These are phyloP conservation scores for Raffaelea arxii DNA, from an alignment of 2,329 filamentous ascomycete species.

Conservation along the genomic window DNA sequence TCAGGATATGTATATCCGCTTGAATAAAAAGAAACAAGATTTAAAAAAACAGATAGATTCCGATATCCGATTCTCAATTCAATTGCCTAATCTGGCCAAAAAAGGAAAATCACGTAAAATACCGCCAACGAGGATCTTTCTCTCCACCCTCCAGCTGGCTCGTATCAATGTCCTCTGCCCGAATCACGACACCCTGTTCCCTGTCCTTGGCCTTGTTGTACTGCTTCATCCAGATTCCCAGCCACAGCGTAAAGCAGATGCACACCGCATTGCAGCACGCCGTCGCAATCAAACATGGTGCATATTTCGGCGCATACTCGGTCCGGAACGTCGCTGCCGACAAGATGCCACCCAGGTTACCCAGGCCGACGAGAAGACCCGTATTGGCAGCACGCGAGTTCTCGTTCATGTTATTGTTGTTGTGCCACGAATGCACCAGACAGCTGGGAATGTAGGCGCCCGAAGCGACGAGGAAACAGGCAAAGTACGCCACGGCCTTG, in stretches of 20 bases:
- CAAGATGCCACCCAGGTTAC: slow-evolving; percentile 14
- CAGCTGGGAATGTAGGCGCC: slow-evolving; percentile 12
- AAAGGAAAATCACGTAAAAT: no score
- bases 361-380: slow-evolving; percentile 13
- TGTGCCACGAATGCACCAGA: slow-evolving; percentile 13
- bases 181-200: not conserved
- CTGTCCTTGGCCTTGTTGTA: not conserved
- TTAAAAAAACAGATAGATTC: no score
- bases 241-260: not conserved
- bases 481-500: slow-evolving; percentile 12
- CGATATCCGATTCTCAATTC: no score
- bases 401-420: slow-evolving; percentile 15
- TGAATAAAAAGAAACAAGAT: no score
- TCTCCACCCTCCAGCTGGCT: slow-evolving; percentile 1
- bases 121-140: not conserved
- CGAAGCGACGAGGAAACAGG: slow-evolving; percentile 7
- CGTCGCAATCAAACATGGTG: not conserved
- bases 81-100: no score
- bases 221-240: not conserved
- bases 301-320: slow-evolving; percentile 12
- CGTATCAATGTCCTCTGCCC: not conserved
- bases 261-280: slow-evolving; percentile 2
- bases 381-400: slow-evolving; percentile 13
- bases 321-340: slow-evolving; percentile 11
- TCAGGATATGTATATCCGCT: no score